Base-by-base conservation (phyloP, 305 asterid genomes). In the Fraxinus baroniana region DNA sequence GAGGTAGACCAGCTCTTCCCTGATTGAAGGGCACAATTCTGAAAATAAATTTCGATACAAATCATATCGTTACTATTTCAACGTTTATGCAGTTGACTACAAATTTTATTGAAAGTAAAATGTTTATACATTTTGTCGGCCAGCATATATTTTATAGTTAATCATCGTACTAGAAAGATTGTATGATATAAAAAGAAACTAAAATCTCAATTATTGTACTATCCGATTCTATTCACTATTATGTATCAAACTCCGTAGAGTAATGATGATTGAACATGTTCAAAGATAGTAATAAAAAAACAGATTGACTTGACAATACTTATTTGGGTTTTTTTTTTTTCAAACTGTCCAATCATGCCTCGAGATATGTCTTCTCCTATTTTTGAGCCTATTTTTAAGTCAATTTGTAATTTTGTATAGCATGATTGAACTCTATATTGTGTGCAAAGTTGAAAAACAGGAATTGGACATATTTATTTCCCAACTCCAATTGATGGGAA, bases 401-500 rank as follows among this genome's bases (percentile, higher is more conserved):
- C 41, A 6, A 2, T n/a, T n/a, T n/a, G n/a, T n/a, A n/a, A n/a
- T n/a, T 36, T 36, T 36, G 10, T 36, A 0, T 36, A 7, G 2
- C 1, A 36, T 36, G 8, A 36, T 36, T 36, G 10, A 7, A 36
- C 9, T 36, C 41, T 36, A 7, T 36, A 7, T 44, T 44, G 3
- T 1, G 13, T 13, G 17, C 83, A 44, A 71, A 73, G 62, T 33
- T 84, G 46, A 37, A 82, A 39, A 70, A 2, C 68, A 66, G 33
- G 68, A 74, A 33, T 64, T 33, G 74, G 79, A 79, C 37, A 74
- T 46, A 82, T 82, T 89, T 82, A 74, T 78, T 82, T 57, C 85
- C 78, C 83, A 81, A 84, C 86, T 46, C 57, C 57, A 85, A 84
- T 80, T 80, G 83, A 66, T 15, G 83, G 12, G 79, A 86, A 86